Evolutionary conservation across 129 eudicot genomes (phyloP).

Genomic region (Tagetes patula): DNA sequence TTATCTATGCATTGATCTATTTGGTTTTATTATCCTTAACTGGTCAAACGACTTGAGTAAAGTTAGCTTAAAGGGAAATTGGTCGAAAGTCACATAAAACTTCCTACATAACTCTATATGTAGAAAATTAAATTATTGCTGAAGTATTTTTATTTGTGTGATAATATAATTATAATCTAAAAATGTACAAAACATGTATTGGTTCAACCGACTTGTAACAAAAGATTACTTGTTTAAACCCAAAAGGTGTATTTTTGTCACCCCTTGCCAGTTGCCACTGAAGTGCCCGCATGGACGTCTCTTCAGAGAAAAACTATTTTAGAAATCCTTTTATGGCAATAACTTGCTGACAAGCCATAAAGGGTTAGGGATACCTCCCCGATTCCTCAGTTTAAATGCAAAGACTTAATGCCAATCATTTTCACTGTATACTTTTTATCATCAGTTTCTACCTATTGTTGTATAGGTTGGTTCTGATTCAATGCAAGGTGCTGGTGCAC

Average conservation of each 20-base stretch:
- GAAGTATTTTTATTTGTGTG: background rate
- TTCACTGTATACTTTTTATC: background rate
- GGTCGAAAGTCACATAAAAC: background rate
- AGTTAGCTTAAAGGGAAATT: background rate
- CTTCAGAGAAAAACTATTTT: background rate
- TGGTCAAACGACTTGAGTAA: background rate
- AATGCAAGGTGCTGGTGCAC: constrained; percentile 98
- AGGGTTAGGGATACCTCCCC: background rate
- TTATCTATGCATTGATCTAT: background rate
- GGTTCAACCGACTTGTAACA: background rate
- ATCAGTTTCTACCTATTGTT: constrained; percentile 22
- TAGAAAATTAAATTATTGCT: background rate
- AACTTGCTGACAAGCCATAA: constrained; percentile 15
- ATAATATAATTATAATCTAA: background rate
- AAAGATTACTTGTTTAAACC: background rate
- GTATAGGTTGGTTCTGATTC: constrained; percentile 92
- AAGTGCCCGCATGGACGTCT: constrained; percentile 1
- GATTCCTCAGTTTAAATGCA: constrained; percentile 9
- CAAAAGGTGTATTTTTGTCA: too few species aligned
- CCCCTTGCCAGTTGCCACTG: constrained; percentile 6
- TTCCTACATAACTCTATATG: background rate
- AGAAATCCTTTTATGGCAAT: constrained; percentile 11
- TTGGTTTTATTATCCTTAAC: background rate
- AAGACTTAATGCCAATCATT: constrained; percentile 1
- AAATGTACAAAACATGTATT: background rate